Conservation (phyloP, 2,329 filamentous ascomycete species). For the Chrysosporium queenslandicum region DNA sequence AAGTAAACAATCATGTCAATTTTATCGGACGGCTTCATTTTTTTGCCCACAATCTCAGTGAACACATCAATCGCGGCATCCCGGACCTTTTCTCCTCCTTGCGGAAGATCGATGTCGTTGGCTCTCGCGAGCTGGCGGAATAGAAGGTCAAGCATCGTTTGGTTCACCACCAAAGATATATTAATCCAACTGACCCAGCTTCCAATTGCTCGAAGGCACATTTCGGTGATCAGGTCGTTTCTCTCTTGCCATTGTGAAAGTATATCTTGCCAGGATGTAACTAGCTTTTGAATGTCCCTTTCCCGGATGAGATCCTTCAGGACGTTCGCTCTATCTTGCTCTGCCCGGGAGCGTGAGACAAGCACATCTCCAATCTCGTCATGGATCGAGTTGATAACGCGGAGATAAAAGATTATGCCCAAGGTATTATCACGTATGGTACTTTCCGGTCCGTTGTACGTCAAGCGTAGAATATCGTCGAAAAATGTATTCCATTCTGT, state of each 20-base stretch:
- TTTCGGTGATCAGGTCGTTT: constrained; percentile 65
- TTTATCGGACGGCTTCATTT: constrained; percentile 92
- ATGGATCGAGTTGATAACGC: constrained; percentile 79
- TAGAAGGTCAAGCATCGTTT: constrained; percentile 72
- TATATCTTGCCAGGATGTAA: constrained; percentile 83
- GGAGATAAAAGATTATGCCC: constrained; percentile 78
- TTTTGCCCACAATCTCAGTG: constrained; percentile 93
- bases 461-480: constrained; percentile 75
- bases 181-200: constrained; percentile 99
- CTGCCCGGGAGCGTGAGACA: constrained; percentile 63
- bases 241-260: constrained; percentile 64
- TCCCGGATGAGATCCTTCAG: constrained; percentile 84
- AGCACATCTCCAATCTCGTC: constrained; percentile 95
- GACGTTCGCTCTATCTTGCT: constrained; percentile 75
- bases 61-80: constrained; percentile 90
- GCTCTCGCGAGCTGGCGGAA: constrained; percentile 78
- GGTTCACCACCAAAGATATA: constrained; percentile 84
- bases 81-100: constrained; percentile 71
- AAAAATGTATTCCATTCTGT: constrained; percentile 83
- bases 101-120: constrained; percentile 48
- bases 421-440: constrained; percentile 56
- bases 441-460: constrained; percentile 50
- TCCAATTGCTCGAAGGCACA: constrained; percentile 82
- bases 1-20: constrained; percentile 86
- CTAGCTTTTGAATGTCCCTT: constrained; percentile 80